A percentile compares a stretch with the other conserved stretches of the same genome.
These are phyloP conservation scores for Fusarium illudens DNA, from an alignment of 2,329 filamentous ascomycete species.

Conservation along the genomic window DNA sequence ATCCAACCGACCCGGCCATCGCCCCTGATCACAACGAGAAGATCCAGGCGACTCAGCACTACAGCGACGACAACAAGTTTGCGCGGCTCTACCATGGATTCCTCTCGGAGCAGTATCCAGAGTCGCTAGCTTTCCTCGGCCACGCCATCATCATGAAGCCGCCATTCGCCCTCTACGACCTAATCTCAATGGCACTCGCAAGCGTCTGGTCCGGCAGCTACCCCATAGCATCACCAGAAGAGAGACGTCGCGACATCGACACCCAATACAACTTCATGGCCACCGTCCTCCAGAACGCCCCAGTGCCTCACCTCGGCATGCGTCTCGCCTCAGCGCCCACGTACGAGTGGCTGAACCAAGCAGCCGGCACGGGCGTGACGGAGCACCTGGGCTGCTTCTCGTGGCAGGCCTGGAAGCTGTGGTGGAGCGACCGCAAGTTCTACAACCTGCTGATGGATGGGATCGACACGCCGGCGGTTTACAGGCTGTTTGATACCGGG, in stretches of 20 bases:
- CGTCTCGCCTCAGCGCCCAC: slow-evolving; percentile 32
- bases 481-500: slow-evolving; percentile 53
- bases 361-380: slow-evolving; percentile 53
- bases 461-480: slow-evolving; percentile 49
- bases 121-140: slow-evolving; percentile 45
- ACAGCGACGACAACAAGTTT: slow-evolving; percentile 36
- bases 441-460: slow-evolving; percentile 53
- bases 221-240: slow-evolving; percentile 28
- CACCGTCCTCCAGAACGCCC: slow-evolving; percentile 34
- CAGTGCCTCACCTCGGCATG: slow-evolving; percentile 39
- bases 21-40: slow-evolving; percentile 40
- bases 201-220: slow-evolving; percentile 42
- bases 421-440: slow-evolving; percentile 52
- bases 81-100: slow-evolving; percentile 45
- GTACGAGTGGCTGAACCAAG: slow-evolving; percentile 51
- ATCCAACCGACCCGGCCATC: slow-evolving; percentile 40
- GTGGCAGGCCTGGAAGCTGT: slow-evolving; percentile 53
- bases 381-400: slow-evolving; percentile 51
- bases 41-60: slow-evolving; percentile 34
- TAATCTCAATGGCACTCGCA: slow-evolving; percentile 44
- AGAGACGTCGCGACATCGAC: slow-evolving; percentile 43
- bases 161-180: slow-evolving; percentile 42
- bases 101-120: slow-evolving; percentile 45
- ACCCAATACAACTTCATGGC: slow-evolving; percentile 39
- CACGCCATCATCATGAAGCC: slow-evolving; percentile 39